phyloP scores from a whole-genome alignment of 2,329 filamentous ascomycete genomes.

The Venturia carpophila region DNA sequence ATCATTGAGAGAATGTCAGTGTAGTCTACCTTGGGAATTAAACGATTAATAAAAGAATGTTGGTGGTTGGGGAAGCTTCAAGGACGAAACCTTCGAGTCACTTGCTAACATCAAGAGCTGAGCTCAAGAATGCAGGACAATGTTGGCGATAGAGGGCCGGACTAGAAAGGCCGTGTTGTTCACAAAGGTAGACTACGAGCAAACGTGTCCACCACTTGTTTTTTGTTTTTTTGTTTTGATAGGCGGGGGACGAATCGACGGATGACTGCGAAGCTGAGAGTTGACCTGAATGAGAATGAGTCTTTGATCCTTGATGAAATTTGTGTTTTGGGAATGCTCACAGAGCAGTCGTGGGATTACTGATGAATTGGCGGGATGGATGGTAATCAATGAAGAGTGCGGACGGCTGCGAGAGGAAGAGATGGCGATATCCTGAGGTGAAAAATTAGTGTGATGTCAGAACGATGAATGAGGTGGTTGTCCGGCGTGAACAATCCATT shows the following conservation, averaged over 20 bases:
- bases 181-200: constrained; percentile 42
- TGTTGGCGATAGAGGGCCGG: constrained; percentile 29
- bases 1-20: neutral
- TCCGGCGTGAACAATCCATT: neutral
- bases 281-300: neutral
- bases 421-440: constrained; percentile 4
- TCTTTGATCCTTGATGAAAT: neutral
- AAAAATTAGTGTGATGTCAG: neutral
- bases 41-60: constrained; percentile 38
- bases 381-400: neutral
- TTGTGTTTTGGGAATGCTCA: neutral
- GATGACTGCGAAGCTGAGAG: neutral
- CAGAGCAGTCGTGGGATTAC: neutral
- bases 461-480: neutral
- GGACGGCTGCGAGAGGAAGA: neutral
- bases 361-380: neutral
- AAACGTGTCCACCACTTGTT: constrained; percentile 42
- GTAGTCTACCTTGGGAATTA: constrained; percentile 41
- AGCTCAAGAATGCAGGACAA: constrained; percentile 31
- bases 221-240: too few species aligned
- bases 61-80: constrained; percentile 27
- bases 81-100: constrained; percentile 29
- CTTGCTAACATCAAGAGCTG: constrained; percentile 38
- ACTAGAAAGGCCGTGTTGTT: constrained; percentile 23
- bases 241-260: neutral